Base-by-base conservation (phyloP, 1,284 basidiomycete species). In the Sporisorium reilianum region DNA sequence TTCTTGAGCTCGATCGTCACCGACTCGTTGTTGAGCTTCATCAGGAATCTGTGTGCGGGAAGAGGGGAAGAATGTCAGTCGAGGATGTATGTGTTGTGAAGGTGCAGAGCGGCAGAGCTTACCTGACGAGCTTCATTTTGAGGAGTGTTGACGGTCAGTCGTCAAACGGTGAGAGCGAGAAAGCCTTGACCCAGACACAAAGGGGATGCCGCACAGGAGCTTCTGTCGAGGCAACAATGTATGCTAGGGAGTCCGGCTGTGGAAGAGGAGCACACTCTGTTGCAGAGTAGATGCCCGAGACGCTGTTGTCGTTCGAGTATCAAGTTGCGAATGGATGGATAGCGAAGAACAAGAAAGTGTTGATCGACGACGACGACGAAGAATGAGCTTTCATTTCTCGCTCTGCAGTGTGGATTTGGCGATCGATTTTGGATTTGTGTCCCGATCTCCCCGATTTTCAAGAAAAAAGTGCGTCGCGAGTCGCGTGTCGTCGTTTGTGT, bases 1-100 rank as follows among this genome's bases (percentile, higher is more conserved):
- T 99, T 98, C 88, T 99, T 99, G 82, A 99, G 90, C 88, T 99
- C 95, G 85, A 99, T 91, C 75, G 95, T 94, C 78, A 98, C 95
- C 80, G 95, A 96, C 89, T 99, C 96, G 86, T 98, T 98, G 90
- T 97, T 97, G 87, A 99, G 88, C 89, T 98, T 99, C 96, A 98
- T 98, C 89, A 97, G 90, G 87, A 97, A 96, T 86, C 94, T 96
- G 85, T 9, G n/a, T 96, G 84, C 9, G 14, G 23, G 28, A 44
- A 25, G 26, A 12, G 12, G 42, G 46, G 34, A 16, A 18, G 40
- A 40, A 5, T 30, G 49, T 41, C 28, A 54, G 48, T 16, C 26
- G 30, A 22, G 10, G n/a, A 18, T 26, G 22, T 20, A 28, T 4
- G 9, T 1, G 4, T 26, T n/a, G 36, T 26, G 44, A 32, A 40